phyloP scores from a whole-genome alignment of 2,329 filamentous ascomycete species.

The Pseudogymnoascus sp. region DNA sequence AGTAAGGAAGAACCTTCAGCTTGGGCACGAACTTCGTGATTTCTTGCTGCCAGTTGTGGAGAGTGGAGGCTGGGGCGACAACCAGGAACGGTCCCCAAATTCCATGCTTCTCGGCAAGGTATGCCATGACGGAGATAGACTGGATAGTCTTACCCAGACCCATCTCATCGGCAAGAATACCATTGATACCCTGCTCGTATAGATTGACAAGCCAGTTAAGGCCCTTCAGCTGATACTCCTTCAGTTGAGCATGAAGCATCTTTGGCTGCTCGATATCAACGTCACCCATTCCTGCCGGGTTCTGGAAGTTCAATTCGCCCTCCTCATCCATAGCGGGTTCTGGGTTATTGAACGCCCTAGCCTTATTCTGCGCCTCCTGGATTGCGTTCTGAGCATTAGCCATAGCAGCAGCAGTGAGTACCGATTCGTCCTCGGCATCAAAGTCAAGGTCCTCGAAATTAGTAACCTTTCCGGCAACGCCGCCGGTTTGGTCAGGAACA shows the following conservation, averaged over 20 bases:
- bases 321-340: constrained; percentile 73
- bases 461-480: constrained; percentile 64
- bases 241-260: constrained; percentile 85
- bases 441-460: constrained; percentile 94
- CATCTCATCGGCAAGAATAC: constrained; percentile 98
- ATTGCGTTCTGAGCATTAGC: constrained; percentile 95
- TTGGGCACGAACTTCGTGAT: constrained; percentile 90
- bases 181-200: constrained; percentile 99
- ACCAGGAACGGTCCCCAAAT: constrained; percentile 98
- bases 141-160: constrained; percentile 98
- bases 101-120: constrained; percentile 92
- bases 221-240: constrained; percentile 98
- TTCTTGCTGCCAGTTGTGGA: constrained; percentile 99
- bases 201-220: constrained; percentile 98
- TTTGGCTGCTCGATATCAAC: constrained; percentile 92
- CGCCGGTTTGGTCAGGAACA: constrained; percentile 43
- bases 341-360: constrained; percentile 80
- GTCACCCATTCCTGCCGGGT: constrained; percentile 88
- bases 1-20: constrained; percentile 94
- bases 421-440: constrained; percentile 85
- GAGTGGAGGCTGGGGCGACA: constrained; percentile 87
- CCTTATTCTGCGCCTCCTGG: constrained; percentile 86
- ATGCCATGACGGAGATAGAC: constrained; percentile 98
- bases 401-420: constrained; percentile 73
- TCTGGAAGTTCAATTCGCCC: constrained; percentile 99